These are phyloP conservation scores for Botrytis aclada DNA, from an alignment of 2,329 filamentous ascomycete genomes.

Conservation along the genomic window DNA sequence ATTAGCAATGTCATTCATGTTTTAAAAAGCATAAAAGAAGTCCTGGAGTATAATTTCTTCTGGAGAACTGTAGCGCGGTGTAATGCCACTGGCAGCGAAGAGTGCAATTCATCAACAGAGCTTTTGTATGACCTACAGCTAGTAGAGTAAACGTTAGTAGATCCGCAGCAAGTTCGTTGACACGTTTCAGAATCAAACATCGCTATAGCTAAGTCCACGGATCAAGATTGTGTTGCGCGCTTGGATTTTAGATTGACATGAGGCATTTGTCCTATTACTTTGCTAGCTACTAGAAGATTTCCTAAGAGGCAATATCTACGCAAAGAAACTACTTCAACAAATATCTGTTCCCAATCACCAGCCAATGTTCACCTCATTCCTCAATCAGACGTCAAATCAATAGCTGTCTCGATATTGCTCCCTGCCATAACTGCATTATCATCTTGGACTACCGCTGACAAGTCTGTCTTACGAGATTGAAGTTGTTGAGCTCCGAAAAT, in stretches of 20 bases:
- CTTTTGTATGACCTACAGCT: too few species aligned
- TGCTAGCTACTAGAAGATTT: not conserved
- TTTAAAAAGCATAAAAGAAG: not conserved
- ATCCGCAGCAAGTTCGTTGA: not conserved
- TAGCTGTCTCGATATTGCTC: too few species aligned
- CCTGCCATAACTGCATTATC: not conserved
- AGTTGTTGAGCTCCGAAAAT: too few species aligned
- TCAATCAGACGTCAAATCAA: constrained; percentile 7
- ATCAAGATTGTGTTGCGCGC: not conserved
- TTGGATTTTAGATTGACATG: not conserved
- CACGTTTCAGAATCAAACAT: not conserved
- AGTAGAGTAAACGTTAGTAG: not conserved
- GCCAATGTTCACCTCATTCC: not conserved
- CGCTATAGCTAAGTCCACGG: too few species aligned
- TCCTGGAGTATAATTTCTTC: not conserved
- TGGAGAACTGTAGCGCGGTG: not conserved
- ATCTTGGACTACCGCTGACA: not conserved
- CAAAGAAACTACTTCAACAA: not conserved
- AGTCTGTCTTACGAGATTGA: not conserved
- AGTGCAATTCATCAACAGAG: not conserved
- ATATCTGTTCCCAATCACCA: not conserved
- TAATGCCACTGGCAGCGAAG: not conserved
- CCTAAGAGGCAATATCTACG: not conserved
- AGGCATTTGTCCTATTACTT: not conserved
- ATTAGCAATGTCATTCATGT: not conserved